These are phyloP conservation scores for Cryptosporidium andersoni DNA, from an alignment of 169 alveolate species.

Conservation along the genomic window DNA sequence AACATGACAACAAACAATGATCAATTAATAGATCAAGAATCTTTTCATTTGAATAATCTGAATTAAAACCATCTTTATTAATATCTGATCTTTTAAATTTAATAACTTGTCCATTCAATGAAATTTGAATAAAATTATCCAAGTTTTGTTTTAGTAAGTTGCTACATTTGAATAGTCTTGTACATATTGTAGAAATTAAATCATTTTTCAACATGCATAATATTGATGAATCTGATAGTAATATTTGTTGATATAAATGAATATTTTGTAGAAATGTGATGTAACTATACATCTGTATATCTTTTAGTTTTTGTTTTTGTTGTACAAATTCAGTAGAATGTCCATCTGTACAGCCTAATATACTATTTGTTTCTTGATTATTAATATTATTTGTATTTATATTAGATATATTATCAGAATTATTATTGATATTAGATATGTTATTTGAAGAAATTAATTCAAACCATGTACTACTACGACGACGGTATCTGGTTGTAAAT, in stretches of 20 bases:
- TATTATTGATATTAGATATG: too few relatives aligned
- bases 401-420: not conserved
- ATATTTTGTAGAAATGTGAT: constrained; percentile 30
- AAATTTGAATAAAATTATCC: not conserved
- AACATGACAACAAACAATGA: constrained; percentile 24
- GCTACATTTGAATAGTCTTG: constrained; percentile 1
- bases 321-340: not conserved
- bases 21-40: constrained; percentile 15
- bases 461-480: constrained; percentile 70
- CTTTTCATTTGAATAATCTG: not conserved
- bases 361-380: constrained; percentile 14
- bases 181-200: constrained; percentile 12
- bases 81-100: not conserved
- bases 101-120: not conserved
- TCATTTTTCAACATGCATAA: constrained; percentile 11
- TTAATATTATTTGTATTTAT: not conserved
- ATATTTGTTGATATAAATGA: constrained; percentile 47
- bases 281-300: not conserved
- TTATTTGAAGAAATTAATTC: constrained; percentile 2
- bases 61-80: not conserved
- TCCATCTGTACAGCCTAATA: not conserved
- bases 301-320: not conserved
- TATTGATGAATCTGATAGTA: constrained; percentile 5
- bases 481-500: constrained; percentile 76
- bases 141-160: not conserved